Base-by-base conservation (phyloP, 208 protist species). In the Wallacemonas sp. region DNA sequence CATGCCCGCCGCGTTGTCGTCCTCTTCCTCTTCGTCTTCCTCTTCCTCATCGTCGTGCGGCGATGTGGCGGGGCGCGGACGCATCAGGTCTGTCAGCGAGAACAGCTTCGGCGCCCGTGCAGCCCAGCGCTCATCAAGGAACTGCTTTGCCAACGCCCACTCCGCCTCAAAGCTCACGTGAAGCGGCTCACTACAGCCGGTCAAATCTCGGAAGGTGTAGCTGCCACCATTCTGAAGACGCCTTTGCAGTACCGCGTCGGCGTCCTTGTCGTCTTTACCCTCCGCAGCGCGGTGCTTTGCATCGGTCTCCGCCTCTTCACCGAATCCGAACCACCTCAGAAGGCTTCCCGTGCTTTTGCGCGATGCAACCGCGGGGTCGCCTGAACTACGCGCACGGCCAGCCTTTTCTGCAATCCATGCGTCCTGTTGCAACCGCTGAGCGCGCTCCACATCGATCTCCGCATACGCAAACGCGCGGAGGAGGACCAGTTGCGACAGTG, bases 401-500 rank as follows among this genome's bases (percentile, higher is more conserved):
- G 19, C 42, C 24, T 45, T 54, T n/a, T 46, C 39, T 5, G 38
- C 71, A 65, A 93, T 85, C 24, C 68, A 87, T 26, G 65, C 41
- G 46, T 77, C 64, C 62, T 93, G 87, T 39, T 74, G 76, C n/a
- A 34, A 24, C 27, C 62, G 30, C 0, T 51, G 53, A 15, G 82
- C 66, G 46, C 66, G 49, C 53, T 93, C 90, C n/a, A 59, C 54
- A 28, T 53, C 33, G 5, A 95, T 62, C 62, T 93, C 85, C 0
- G 86, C 76, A 30, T 82, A 77, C 2, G 90, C 67, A 8, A 95
- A 51, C 56, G 84, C 93, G 11, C 86, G 84, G 6, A 95, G 56
- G 67, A 93, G 90, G n/a, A 90, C 56, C 5, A 90, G 24, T 64
- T 95, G 90, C 38, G 86, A 60, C 21, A 95, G 56, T 1, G 76